These are phyloP conservation scores for Litchi chinensis DNA, from an alignment of 345 rosid genomes.

Conservation along the genomic window DNA sequence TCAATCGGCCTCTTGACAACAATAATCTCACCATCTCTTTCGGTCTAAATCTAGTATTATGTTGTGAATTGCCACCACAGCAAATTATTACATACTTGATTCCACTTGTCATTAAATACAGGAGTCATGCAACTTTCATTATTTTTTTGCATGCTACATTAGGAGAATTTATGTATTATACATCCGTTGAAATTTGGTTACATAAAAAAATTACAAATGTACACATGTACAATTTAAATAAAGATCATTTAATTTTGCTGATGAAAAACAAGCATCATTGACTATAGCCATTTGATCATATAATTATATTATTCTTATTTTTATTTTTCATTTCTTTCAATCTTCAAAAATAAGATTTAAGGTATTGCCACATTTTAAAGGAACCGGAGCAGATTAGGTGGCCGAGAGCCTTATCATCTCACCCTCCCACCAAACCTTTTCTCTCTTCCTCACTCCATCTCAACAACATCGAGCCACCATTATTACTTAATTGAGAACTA, in stretches of 20 bases:
- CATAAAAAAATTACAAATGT: no score
- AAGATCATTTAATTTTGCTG: no score
- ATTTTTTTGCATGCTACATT: neutral
- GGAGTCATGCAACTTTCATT: neutral
- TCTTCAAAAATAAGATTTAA: neutral
- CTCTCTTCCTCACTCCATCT: neutral
- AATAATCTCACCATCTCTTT: neutral
- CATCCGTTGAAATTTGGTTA: no score
- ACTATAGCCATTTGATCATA: neutral
- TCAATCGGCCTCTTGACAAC: neutral
- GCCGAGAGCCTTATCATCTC: neutral
- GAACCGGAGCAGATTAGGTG: neutral
- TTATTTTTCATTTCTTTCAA: neutral
- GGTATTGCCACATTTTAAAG: slow-evolving; percentile 11
- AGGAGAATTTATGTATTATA: neutral
- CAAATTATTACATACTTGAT: no score
- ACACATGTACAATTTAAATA: no score
- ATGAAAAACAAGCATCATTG: no score
- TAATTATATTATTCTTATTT: neutral
- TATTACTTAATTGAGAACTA: neutral
- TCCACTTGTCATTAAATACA: neutral
- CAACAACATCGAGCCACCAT: neutral
- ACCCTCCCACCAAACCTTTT: neutral
- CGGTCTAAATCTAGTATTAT: neutral
- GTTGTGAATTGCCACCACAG: neutral